Base-by-base conservation (phyloP, 2,329 filamentous ascomycete species). In the Colletotrichum liriopes region DNA sequence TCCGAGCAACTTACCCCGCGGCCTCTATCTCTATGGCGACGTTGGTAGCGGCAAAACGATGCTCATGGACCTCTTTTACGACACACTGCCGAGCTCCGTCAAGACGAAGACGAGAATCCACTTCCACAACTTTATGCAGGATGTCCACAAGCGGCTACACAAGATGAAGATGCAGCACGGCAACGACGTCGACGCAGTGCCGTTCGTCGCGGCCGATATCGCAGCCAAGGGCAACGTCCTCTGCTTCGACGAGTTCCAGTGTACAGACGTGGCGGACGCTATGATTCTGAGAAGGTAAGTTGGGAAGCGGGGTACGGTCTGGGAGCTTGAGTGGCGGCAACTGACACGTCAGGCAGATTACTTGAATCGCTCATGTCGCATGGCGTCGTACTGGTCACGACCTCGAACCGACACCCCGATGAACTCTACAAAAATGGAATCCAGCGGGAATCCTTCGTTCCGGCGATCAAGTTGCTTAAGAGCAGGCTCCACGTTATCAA, bases 61-160 rank as follows among this genome's bases (percentile, higher is more conserved):
- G 96, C 87, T 99, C 79, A 99, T 99, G 96, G 96, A 99, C 80
- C 86, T 99, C 61, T 98, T 98, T 82, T 98, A 95, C 84, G 95
- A 98, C 75, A 98, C 96, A 0, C 86, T 98, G 29, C 96, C 96
- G 0, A 81, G 86, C 20, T 92, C 93, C 72, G 95, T 98, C 75
- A 89, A 87, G 69, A 90, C 91, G 41, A 98, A 98, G 85, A 97
- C 93, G 58, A 89, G 96, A 59, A 98, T 99, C 78, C 96, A 99
- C 85, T 99, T 99, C 83, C 95, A 98, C 86, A 98, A 98, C 82
- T 99, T 99, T 86, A 99, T 99, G 96, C 96, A 98, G 82, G 94
- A 97, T 81, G 93, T 98, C 60, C 96, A 99, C 84, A 94, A 93
- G 81, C 89, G 96, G 73, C 85, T 98, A 77, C 96, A 98, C 85